Conservation (phyloP, 2,329 filamentous ascomycete genomes). For the Trichoderma afroharzianum region DNA sequence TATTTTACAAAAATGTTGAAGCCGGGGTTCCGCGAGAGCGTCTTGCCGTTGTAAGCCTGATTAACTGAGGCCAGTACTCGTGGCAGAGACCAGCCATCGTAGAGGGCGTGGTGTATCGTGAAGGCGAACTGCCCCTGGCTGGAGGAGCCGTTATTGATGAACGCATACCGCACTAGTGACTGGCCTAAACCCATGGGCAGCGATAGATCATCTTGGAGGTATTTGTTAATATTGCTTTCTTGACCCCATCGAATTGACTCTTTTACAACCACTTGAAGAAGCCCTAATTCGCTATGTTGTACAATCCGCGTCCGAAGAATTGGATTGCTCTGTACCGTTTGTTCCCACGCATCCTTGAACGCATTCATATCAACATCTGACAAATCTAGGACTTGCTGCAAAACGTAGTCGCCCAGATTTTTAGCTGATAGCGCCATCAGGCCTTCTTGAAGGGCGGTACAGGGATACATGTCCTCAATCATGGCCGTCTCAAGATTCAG, state of each 20-base stretch:
- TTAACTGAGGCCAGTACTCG: too few species aligned
- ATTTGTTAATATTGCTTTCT: neutral
- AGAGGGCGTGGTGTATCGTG: slow-evolving; percentile 23
- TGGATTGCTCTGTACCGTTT: neutral
- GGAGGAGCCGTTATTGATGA: too few species aligned
- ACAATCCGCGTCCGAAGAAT: slow-evolving; percentile 47
- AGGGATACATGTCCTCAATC: slow-evolving; percentile 33
- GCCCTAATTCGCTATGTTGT: slow-evolving; percentile 37
- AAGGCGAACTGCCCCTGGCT: slow-evolving; percentile 19
- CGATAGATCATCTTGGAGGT: neutral
- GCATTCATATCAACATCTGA: slow-evolving; percentile 7
- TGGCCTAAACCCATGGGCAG: neutral
- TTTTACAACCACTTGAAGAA: slow-evolving; percentile 43
- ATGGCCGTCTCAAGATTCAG: neutral
- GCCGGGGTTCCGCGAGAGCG: too few species aligned
- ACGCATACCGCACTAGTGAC: too few species aligned
- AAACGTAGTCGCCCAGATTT: slow-evolving; percentile 22
- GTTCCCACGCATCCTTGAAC: slow-evolving; percentile 15
- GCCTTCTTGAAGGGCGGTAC: slow-evolving; percentile 37
- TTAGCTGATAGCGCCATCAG: slow-evolving; percentile 29
- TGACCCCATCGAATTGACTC: slow-evolving; percentile 26
- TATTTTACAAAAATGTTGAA: too few species aligned
- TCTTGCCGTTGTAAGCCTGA: too few species aligned
- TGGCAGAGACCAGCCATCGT: slow-evolving; percentile 21
- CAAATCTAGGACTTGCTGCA: slow-evolving; percentile 16